Conservation (phyloP, 1,139 yeast genomes). For the Hemisphaericaspora subhashii region DNA sequence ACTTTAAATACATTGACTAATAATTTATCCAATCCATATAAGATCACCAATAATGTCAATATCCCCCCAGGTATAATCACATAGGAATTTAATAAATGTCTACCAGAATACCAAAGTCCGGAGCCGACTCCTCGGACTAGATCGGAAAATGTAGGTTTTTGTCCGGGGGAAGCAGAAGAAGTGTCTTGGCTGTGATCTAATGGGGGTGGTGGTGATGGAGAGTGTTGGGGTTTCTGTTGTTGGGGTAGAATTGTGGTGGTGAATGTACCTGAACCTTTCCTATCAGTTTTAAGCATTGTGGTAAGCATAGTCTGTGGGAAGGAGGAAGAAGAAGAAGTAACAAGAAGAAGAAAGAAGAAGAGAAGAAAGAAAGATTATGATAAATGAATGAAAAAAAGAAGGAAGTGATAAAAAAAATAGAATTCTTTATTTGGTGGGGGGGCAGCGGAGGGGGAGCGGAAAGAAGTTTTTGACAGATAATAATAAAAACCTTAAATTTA, state of each 20-base stretch:
- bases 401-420: neutral
- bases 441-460: too few species aligned
- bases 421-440: neutral
- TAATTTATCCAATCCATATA: conserved; percentile 65
- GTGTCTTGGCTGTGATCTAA: neutral
- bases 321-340: neutral
- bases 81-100: conserved; percentile 36
- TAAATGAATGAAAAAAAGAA: neutral
- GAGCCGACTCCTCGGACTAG: conserved; percentile 13
- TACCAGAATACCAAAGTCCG: conserved; percentile 31
- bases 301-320: neutral
- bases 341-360: neutral
- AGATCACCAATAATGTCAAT: conserved; percentile 32
- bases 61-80: conserved; percentile 39
- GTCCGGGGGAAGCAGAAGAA: neutral
- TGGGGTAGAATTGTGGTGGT: neutral
- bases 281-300: neutral
- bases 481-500: too few species aligned
- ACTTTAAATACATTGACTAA: conserved; percentile 50
- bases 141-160: neutral
- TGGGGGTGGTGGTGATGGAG: neutral
- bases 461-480: too few species aligned
- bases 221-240: neutral
- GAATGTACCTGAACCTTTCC: neutral
- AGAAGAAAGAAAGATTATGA: neutral